These are phyloP conservation scores for Agastache rugosa DNA, from an alignment of 257 asterid genomes.

Conservation along the genomic window DNA sequence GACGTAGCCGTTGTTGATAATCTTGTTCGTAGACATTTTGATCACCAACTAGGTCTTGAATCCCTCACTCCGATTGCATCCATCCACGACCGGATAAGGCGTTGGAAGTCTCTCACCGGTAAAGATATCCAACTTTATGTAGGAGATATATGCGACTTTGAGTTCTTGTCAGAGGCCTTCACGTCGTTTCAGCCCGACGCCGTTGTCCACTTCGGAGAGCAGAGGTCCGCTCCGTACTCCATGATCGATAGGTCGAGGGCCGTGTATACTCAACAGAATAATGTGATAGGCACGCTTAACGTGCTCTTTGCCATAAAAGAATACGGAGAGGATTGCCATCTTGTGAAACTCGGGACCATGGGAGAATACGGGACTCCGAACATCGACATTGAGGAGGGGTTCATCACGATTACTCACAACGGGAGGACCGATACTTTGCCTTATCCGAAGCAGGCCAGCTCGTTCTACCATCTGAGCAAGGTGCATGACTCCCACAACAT, in stretches of 20 bases:
- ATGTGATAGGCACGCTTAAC: constrained; percentile 88
- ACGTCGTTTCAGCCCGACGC: constrained; percentile 83
- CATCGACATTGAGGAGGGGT: constrained; percentile 97
- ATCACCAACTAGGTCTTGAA: constrained; percentile 89
- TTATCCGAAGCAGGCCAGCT: constrained; percentile 94
- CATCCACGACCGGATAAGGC: constrained; percentile 75
- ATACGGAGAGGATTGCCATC: constrained; percentile 86
- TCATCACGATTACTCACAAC: constrained; percentile 78
- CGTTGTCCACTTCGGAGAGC: constrained; percentile 96
- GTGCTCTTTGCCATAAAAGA: constrained; percentile 94
- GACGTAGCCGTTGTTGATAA: constrained; percentile 88
- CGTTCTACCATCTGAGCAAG: constrained; percentile 92
- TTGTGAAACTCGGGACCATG: constrained; percentile 98
- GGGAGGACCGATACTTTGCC: constrained; percentile 95
- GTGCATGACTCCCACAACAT: constrained; percentile 95
- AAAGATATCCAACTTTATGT: constrained; percentile 72
- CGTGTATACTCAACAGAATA: constrained; percentile 83
- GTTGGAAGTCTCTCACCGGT: constrained; percentile 84
- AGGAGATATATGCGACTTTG: constrained; percentile 93
- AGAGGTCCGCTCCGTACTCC: constrained; percentile 95
- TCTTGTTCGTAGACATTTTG: constrained; percentile 86
- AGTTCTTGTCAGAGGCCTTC: constrained; percentile 80
- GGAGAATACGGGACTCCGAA: constrained; percentile 99
- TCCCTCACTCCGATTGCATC: constrained; percentile 94
- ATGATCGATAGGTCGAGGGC: constrained; percentile 98